Base-by-base conservation (phyloP, 1,284 basidiomycete species). In the Ustilago curta region DNA sequence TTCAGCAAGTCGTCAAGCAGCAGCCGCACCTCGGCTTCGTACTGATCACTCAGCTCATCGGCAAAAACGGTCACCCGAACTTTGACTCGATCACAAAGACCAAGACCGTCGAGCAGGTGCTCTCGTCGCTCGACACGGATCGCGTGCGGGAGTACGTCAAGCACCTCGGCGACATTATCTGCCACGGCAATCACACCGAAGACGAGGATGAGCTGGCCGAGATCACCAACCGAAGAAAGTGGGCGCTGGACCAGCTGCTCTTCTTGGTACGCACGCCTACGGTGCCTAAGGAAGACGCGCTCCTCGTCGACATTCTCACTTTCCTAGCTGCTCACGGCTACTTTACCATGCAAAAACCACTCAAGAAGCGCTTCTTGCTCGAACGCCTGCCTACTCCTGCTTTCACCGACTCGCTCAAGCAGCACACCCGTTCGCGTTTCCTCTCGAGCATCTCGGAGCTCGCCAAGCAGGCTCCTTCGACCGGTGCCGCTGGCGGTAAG, bases 21-120 rank as follows among this genome's bases (percentile, higher is more conserved):
- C 90, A 93, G 79, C 93, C 94, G 0, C 89, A 90, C 14, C 88
- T 92, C 43, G 95, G 94, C 3, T 94, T 95, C 79, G 89, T 93
- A 8, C 87, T 97, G 35, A 91, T 97, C 76, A 87, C 93, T 19
- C 93, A 95, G 84, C 87, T 97, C 11, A 92, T 94, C 2, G 94
- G 95, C 42, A 89, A 91, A 64, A 89, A 96, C 82, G 95, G 95
- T 14, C 91, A 89, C 77, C 90, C 90, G 57, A 92, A 95, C 85
- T 97, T 98, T 78, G 95, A 98, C 86, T 91, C 89, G 81, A 86
- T 97, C 66, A 97, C 95, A 6, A 92, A 91, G 85, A 96, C 94
- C 27, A 97, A 95, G 87, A 97, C 94, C 0, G 90, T 98, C 44
- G 94, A 97, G 85, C 89, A 89, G 4, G 91, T 97, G 63, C 87